phyloP scores from a whole-genome alignment of 2,329 filamentous ascomycete species.

The Trichophyton simii region DNA sequence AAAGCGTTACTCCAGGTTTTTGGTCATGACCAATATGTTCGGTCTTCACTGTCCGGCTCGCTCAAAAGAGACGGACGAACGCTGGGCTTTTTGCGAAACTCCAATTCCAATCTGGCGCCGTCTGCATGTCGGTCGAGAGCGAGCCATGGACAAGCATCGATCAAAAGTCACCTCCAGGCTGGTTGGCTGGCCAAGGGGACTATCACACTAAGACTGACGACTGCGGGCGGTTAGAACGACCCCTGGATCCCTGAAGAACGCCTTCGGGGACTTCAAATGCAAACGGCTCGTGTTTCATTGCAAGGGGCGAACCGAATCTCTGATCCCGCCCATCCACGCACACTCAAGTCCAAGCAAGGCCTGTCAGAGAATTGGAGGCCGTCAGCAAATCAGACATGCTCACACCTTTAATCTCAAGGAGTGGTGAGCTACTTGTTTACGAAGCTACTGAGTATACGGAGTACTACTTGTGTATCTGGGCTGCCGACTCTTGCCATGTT shows the following conservation, averaged over 20 bases:
- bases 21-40: background rate
- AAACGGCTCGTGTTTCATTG: slow-evolving; percentile 4
- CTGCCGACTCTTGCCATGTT: background rate
- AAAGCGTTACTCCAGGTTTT: too few species aligned
- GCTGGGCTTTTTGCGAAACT: background rate
- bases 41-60: background rate
- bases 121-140: background rate
- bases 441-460: background rate
- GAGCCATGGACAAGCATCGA: background rate
- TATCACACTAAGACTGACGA: background rate
- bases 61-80: background rate
- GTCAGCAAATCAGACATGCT: background rate
- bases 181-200: background rate
- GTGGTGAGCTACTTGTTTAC: too few species aligned
- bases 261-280: background rate
- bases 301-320: background rate
- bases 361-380: background rate
- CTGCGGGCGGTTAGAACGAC: background rate
- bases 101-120: background rate
- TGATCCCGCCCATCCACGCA: background rate
- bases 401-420: background rate
- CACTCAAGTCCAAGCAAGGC: background rate
- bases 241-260: background rate
- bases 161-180: background rate
- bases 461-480: background rate